These are phyloP conservation scores for Pilaira anomala DNA, from an alignment of 192 early-diverging fungal species.

Conservation along the genomic window DNA sequence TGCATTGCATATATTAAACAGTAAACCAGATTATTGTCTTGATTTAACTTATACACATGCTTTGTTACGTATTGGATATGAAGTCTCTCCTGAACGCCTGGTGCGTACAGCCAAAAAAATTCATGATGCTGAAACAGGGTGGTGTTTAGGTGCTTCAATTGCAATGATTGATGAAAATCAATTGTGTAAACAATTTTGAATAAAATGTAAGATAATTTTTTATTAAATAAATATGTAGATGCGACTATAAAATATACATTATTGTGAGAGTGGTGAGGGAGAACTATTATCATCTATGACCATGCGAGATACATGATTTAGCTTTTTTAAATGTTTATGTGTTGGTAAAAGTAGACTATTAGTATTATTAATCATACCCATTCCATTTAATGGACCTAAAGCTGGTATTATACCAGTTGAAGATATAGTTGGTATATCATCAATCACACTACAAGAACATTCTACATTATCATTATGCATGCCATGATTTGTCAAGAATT, in stretches of 20 bases:
- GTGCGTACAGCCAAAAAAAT: constrained; percentile 91
- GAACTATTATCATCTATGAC: too few relatives aligned
- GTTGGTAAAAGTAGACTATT: too few relatives aligned
- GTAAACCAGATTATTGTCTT: constrained; percentile 78
- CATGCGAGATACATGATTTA: too few relatives aligned
- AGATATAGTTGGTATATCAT: too few relatives aligned
- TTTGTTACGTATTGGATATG: constrained; percentile 82
- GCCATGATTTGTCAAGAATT: constrained; percentile 18
- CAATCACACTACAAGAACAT: not conserved
- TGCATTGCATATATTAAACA: constrained; percentile 45
- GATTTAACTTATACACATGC: constrained; percentile 87
- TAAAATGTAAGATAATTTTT: not conserved
- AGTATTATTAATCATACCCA: too few relatives aligned
- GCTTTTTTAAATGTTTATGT: too few relatives aligned
- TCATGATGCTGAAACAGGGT: constrained; percentile 88
- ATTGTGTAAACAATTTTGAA: constrained; percentile 36
- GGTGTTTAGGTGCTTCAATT: constrained; percentile 93
- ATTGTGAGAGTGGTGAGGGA: too few relatives aligned
- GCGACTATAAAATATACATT: too few relatives aligned
- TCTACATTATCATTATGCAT: not conserved
- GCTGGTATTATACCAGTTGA: too few relatives aligned
- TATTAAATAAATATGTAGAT: too few relatives aligned
- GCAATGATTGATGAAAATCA: constrained; percentile 64
- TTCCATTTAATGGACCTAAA: too few relatives aligned
- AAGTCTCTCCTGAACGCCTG: constrained; percentile 62